Base-by-base conservation (phyloP, 192 early-diverging fungal species). In the Lunasporangiospora selenospora region DNA sequence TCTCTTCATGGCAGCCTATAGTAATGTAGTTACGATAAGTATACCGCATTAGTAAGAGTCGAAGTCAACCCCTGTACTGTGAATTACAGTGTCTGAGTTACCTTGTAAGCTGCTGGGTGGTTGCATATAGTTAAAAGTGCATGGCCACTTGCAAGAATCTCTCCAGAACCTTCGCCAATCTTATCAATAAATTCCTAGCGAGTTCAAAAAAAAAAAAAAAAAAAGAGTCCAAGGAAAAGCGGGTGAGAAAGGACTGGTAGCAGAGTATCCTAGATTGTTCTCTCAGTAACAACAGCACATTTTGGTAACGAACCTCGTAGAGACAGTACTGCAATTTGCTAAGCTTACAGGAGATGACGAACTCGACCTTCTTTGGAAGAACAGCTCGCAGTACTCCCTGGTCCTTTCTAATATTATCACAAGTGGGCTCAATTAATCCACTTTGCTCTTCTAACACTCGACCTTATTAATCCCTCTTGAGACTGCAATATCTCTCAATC, bases 351-450 rank as follows among this genome's bases (percentile, higher is more conserved):
- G 76, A 69, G 11, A 96, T 84, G 5, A 88, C 61, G 57, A 81
- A 90, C 53, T 96, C 94, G 23, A 62, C 75, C 57, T 94, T 96
- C 40, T 76, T 73, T 13, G 88, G 88, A 10, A 96, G 69, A 27
- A 89, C 83, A 2, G 63, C 50, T 11, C 75, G 65, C 40, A 92
- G 57, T 12, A 87, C 64, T 4, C 43, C 41, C 2, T 70, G 58
- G 51, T 89, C 85, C 45, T 77, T 67, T 54, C 85, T 86, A 33
- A 54, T 33, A 44, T n/a, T n/a, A n/a, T n/a, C n/a, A n/a, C n/a
- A n/a, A n/a, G n/a, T n/a, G n/a, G n/a, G n/a, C n/a, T n/a, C n/a
- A n/a, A n/a, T n/a, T n/a, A n/a, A n/a, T n/a, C n/a, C n/a, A n/a
- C n/a, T n/a, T n/a, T n/a, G n/a, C n/a, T n/a, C n/a, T n/a, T n/a